phyloP scores from a whole-genome alignment of 768 basidiomycete genomes.

The Amanita brunnescens region DNA sequence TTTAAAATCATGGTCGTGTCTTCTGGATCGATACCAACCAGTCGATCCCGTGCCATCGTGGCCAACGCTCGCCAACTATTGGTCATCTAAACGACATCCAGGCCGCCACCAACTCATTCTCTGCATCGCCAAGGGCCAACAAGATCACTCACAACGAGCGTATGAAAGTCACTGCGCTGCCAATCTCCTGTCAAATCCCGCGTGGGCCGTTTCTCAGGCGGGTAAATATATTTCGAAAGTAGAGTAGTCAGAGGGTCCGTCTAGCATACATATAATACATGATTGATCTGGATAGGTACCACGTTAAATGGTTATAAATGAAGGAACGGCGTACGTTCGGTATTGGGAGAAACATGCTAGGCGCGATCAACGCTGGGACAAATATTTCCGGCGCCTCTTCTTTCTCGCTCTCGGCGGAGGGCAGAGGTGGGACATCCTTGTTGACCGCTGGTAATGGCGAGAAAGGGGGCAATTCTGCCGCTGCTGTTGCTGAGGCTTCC shows the following conservation, averaged over 20 bases:
- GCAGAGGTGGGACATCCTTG: slow-evolving; percentile 49
- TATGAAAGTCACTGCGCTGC: slow-evolving; percentile 63
- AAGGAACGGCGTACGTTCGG: slow-evolving; percentile 70
- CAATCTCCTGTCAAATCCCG: slow-evolving; percentile 74
- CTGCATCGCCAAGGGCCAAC: slow-evolving; percentile 5
- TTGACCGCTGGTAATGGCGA: slow-evolving; percentile 28
- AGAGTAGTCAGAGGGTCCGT: slow-evolving; percentile 78
- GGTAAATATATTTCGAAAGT: slow-evolving; percentile 75
- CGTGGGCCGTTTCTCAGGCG: slow-evolving; percentile 63
- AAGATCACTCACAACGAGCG: slow-evolving; percentile 60
- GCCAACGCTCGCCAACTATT: slow-evolving; percentile 84
- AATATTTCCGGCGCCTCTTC: slow-evolving; percentile 52
- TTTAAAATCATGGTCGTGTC: slow-evolving; percentile 57
- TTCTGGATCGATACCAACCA: slow-evolving; percentile 62
- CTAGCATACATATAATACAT: slow-evolving; percentile 47
- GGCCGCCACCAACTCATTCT: neutral
- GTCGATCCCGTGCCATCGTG: slow-evolving; percentile 73
- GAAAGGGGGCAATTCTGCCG: slow-evolving; percentile 10
- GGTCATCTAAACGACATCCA: slow-evolving; percentile 50
- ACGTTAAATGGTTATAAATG: slow-evolving; percentile 42
- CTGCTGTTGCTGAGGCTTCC: slow-evolving; percentile 12
- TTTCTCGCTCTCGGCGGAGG: slow-evolving; percentile 31
- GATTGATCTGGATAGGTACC: slow-evolving; percentile 50
- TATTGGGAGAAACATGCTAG: slow-evolving; percentile 82
- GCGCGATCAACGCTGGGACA: slow-evolving; percentile 58